Evolutionary conservation across 352 stramenopile species (phyloP).

Genomic region (Globisporangium canariense): DNA sequence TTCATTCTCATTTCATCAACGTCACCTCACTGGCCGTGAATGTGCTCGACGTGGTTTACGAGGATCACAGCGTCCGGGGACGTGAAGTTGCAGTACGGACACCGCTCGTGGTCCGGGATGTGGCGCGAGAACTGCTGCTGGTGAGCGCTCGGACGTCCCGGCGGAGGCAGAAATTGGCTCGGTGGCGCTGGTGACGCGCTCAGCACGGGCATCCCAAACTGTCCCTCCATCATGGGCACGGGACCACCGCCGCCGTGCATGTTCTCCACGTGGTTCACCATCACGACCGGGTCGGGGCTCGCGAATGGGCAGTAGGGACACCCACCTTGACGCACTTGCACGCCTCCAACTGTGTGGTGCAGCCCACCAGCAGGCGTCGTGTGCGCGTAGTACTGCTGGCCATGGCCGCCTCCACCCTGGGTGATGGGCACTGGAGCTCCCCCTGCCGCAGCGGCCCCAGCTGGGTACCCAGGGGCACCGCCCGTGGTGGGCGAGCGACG

Average conservation of each 20-base stretch:
- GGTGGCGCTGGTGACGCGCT: constrained; percentile 10
- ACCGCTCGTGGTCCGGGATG: constrained; percentile 38
- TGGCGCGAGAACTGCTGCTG: constrained; percentile 1
- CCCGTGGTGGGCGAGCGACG: constrained; percentile 7
- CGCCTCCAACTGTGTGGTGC: constrained; percentile 3
- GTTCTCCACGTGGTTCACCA: constrained; percentile 70
- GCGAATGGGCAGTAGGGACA: constrained; percentile 70
- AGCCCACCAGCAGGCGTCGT: constrained; percentile 17
- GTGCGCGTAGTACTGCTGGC: constrained; percentile 18
- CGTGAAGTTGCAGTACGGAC: constrained; percentile 61
- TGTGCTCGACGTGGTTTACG: constrained; percentile 74
- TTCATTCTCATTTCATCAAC: background rate
- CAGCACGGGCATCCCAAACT: constrained; percentile 17
- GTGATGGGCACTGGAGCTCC: background rate
- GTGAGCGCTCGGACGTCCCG: background rate
- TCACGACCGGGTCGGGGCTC: constrained; percentile 39
- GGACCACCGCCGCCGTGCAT: constrained; percentile 26
- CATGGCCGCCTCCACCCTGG: background rate
- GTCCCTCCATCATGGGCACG: constrained; percentile 13
- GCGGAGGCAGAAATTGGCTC: background rate
- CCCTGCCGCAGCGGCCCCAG: background rate
- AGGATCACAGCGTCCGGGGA: constrained; percentile 57
- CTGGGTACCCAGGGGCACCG: constrained; percentile 11
- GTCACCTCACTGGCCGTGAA: constrained; percentile 32
- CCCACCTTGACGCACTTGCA: constrained; percentile 7